phyloP scores from a whole-genome alignment of 1,284 basidiomycete genomes.

The Irpex lacteus region DNA sequence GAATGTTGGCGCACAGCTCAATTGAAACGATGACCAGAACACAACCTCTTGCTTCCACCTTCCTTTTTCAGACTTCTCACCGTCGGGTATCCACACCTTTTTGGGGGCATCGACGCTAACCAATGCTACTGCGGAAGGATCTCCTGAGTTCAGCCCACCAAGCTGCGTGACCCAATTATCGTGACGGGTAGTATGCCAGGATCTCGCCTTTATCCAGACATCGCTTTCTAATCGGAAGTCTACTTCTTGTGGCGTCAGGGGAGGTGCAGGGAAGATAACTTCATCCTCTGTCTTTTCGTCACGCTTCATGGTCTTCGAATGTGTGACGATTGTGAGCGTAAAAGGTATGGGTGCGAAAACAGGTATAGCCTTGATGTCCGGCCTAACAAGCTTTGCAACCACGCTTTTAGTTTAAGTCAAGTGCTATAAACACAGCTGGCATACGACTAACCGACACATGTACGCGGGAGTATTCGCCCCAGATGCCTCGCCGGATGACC shows the following conservation, averaged over 20 bases:
- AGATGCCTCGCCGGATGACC: slow-evolving; percentile 19
- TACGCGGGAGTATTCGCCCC: slow-evolving; percentile 20
- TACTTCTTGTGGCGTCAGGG: slow-evolving; percentile 1
- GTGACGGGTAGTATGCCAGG: neutral
- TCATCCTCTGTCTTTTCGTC: neutral
- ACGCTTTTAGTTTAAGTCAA: neutral
- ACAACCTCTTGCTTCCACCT: slow-evolving; percentile 18
- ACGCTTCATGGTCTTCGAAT: neutral
- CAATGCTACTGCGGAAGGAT: neutral
- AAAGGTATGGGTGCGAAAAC: slow-evolving; percentile 2
- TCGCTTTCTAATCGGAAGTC: slow-evolving; percentile 3
- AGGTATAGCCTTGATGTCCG: neutral
- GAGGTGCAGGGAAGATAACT: slow-evolving; percentile 3
- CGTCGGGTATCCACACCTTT: slow-evolving; percentile 17
- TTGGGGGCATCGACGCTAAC: slow-evolving; percentile 7
- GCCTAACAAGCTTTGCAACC: neutral
- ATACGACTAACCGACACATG: slow-evolving; percentile 11
- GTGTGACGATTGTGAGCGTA: neutral
- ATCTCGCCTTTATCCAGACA: neutral
- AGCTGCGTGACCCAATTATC: neutral
- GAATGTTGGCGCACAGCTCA: slow-evolving; percentile 11
- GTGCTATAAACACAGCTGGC: neutral
- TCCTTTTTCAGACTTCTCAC: slow-evolving; percentile 11
- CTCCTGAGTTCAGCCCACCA: neutral
- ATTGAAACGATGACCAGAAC: slow-evolving; percentile 12